Evolutionary conservation across 2,329 filamentous ascomycete species (phyloP).

Genomic region (Mollisia scopiformis): DNA sequence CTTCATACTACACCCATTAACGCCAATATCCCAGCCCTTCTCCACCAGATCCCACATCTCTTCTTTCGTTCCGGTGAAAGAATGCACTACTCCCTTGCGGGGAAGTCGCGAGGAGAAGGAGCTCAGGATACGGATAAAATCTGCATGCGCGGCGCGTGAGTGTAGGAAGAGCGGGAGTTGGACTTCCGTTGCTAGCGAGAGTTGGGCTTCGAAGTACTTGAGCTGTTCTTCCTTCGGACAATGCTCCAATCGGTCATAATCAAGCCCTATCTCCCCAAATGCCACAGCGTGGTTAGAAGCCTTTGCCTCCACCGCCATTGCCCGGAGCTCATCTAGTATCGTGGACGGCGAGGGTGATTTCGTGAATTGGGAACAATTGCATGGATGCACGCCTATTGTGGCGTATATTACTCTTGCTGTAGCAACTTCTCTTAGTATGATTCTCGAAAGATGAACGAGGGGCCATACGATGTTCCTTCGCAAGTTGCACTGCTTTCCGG

Average conservation of each 20-base stretch:
- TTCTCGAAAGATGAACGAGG: not conserved
- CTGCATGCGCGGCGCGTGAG: slow-evolving; percentile 81
- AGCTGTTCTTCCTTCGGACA: slow-evolving; percentile 79
- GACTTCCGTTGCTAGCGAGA: slow-evolving; percentile 46
- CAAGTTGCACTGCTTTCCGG: slow-evolving; percentile 72
- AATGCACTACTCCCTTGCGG: slow-evolving; percentile 85
- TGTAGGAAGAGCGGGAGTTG: slow-evolving; percentile 90
- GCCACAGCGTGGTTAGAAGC: slow-evolving; percentile 58
- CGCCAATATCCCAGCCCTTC: slow-evolving; percentile 85
- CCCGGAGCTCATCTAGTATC: not conserved
- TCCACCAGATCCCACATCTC: slow-evolving; percentile 83
- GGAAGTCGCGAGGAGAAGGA: slow-evolving; percentile 69
- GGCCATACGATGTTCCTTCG: slow-evolving; percentile 71
- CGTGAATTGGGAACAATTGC: slow-evolving; percentile 80
- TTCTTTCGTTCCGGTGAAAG: slow-evolving; percentile 85
- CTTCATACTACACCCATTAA: slow-evolving; percentile 97
- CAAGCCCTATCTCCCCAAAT: slow-evolving; percentile 93
- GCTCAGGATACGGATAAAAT: slow-evolving; percentile 76
- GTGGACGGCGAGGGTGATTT: slow-evolving; percentile 47
- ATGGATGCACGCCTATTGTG: slow-evolving; percentile 94
- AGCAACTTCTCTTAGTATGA: slow-evolving; percentile 19
- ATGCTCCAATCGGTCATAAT: slow-evolving; percentile 90
- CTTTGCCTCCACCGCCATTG: slow-evolving; percentile 35
- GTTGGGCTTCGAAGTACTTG: slow-evolving; percentile 81
- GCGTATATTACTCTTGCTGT: slow-evolving; percentile 81